These are phyloP conservation scores for Neopestalotiopsis sp. DNA, from an alignment of 2,329 filamentous ascomycete genomes.

Conservation along the genomic window DNA sequence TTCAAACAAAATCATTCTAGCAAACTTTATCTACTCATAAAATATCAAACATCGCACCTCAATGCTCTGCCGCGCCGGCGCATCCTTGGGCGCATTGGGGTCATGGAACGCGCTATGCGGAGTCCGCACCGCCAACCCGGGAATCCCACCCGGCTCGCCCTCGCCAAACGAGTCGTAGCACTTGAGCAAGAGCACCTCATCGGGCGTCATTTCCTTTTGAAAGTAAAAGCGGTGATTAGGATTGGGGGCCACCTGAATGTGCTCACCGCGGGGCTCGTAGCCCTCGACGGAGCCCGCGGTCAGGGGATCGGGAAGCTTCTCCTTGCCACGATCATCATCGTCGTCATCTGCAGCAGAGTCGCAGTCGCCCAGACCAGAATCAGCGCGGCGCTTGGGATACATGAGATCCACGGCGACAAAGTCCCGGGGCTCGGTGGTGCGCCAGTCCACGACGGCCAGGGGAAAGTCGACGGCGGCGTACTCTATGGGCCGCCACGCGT, in stretches of 20 bases:
- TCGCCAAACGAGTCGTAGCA: constrained; percentile 57
- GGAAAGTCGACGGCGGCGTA: constrained; percentile 67
- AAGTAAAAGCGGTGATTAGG: constrained; percentile 68
- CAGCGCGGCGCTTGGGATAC: constrained; percentile 54
- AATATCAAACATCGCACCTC: constrained; percentile 69
- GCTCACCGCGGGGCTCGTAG: constrained; percentile 67
- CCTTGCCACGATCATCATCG: constrained; percentile 19
- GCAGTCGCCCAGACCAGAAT: neutral
- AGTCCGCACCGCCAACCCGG: constrained; percentile 50
- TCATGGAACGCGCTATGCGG: constrained; percentile 61
- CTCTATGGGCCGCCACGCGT: constrained; percentile 74
- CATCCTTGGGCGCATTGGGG: constrained; percentile 54
- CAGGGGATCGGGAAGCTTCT: constrained; percentile 15
- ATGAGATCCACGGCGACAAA: constrained; percentile 66
- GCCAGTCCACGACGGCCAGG: constrained; percentile 69
- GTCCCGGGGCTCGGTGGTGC: constrained; percentile 60
- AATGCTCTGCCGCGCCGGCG: constrained; percentile 60
- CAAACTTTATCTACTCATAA: constrained; percentile 39
- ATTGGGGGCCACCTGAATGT: constrained; percentile 61
- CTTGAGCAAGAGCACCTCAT: constrained; percentile 54
- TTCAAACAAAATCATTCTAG: neutral
- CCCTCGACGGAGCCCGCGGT: constrained; percentile 53
- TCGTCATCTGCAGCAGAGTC: neutral
- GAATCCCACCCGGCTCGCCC: constrained; percentile 37
- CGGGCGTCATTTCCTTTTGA: constrained; percentile 68